Evolutionary conservation across 1,139 yeast genomes (phyloP).

Genomic region (Spencermartinsiella ligniputridi): DNA sequence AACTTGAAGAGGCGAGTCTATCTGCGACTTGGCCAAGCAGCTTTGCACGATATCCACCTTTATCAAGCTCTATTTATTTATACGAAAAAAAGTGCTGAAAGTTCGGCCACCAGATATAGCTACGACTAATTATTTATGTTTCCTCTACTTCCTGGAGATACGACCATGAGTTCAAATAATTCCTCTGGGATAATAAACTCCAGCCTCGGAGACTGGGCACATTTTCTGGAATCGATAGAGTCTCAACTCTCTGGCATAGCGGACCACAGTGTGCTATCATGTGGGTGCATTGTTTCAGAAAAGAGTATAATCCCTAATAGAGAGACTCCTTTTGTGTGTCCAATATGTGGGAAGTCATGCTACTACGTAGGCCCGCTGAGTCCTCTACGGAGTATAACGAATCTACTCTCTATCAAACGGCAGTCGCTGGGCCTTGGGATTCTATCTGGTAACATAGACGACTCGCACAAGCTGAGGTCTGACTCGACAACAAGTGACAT

Average conservation of each 20-base stretch:
- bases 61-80: too few relatives aligned
- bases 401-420: conserved; percentile 33
- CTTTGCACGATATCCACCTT: too few relatives aligned
- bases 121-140: too few relatives aligned
- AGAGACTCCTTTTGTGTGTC: not conserved
- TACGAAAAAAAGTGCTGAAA: too few relatives aligned
- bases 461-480: not conserved
- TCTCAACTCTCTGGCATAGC: conserved; percentile 22
- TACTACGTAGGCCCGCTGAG: conserved; percentile 13
- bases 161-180: too few relatives aligned
- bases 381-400: conserved; percentile 52
- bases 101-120: too few relatives aligned
- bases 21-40: too few relatives aligned
- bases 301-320: not conserved
- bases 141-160: too few relatives aligned
- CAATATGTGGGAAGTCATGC: not conserved
- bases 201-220: conserved; percentile 26
- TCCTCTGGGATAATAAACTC: conserved; percentile 3
- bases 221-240: conserved; percentile 27
- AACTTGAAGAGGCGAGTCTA: too few relatives aligned
- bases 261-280: conserved; percentile 56
- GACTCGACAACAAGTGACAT: conserved; percentile 2
- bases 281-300: conserved; percentile 69
- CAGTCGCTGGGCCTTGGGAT: conserved; percentile 18
- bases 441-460: conserved; percentile 14